A percentile compares a stretch with the other conserved stretches of the same genome.
Conservation (phyloP, 805 yeast genomes). For the Sugiyamaella qingdaonensis region DNA sequence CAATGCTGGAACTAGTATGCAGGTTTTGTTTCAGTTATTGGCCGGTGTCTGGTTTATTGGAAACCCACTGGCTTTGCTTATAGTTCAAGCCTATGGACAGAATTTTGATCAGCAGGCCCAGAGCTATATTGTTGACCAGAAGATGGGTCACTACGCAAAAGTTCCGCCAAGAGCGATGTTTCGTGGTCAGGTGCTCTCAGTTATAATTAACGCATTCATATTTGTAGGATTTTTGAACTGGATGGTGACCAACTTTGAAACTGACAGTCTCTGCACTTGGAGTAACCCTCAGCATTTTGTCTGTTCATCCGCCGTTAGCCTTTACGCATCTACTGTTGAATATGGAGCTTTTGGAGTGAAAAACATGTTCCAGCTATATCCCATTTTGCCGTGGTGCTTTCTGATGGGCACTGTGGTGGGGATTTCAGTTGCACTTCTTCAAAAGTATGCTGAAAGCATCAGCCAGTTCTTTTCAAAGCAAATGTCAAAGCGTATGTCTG, state of each 20-base stretch:
- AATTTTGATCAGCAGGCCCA: slow-evolving; percentile 56
- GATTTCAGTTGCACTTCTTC: slow-evolving; percentile 36
- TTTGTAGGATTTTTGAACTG: slow-evolving; percentile 30
- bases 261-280: slow-evolving; percentile 33
- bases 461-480: slow-evolving; percentile 5
- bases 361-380: slow-evolving; percentile 39
- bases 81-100: slow-evolving; percentile 54
- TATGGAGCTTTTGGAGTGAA: slow-evolving; percentile 47
- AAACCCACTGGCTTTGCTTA: slow-evolving; percentile 52
- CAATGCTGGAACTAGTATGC: slow-evolving; percentile 52
- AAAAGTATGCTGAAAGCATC: slow-evolving; percentile 35
- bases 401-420: slow-evolving; percentile 34
- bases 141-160: slow-evolving; percentile 52
- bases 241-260: slow-evolving; percentile 31
- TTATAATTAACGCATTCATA: slow-evolving; percentile 24
- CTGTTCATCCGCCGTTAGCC: slow-evolving; percentile 39
- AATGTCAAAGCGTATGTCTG: no score
- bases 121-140: slow-evolving; percentile 52
- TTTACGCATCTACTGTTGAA: slow-evolving; percentile 41
- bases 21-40: slow-evolving; percentile 58
- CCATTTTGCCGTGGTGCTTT: slow-evolving; percentile 45
- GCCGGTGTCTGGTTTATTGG: slow-evolving; percentile 65
- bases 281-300: slow-evolving; percentile 32
- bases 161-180: slow-evolving; percentile 23
- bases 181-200: slow-evolving; percentile 27